A percentile compares a stretch with the other conserved stretches of the same genome.
These are phyloP conservation scores for Erythrobasidium hasegawianum DNA, from an alignment of 1,284 basidiomycete genomes.

Conservation along the genomic window DNA sequence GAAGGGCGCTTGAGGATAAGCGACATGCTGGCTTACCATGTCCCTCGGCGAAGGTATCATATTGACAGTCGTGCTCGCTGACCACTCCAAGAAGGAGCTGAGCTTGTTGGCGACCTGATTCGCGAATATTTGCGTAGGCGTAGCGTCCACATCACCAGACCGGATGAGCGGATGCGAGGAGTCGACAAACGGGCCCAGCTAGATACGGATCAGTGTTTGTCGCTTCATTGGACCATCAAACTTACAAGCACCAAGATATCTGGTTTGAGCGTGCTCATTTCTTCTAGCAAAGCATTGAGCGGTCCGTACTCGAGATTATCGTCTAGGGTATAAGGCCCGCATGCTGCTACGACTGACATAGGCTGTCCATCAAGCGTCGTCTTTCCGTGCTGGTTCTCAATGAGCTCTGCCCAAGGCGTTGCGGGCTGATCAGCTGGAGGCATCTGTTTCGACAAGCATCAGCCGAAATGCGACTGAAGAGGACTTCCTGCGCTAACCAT, in stretches of 20 bases:
- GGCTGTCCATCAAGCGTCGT: constrained; percentile 51
- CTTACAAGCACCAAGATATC: constrained; percentile 73
- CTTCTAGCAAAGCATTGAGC: constrained; percentile 61
- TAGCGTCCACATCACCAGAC: constrained; percentile 63
- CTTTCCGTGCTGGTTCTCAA: constrained; percentile 46
- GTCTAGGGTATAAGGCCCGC: constrained; percentile 78
- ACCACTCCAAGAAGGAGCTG: constrained; percentile 58
- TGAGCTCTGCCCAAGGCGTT: constrained; percentile 45
- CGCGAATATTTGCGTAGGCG: constrained; percentile 68
- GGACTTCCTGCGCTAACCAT: constrained; percentile 54
- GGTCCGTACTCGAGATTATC: constrained; percentile 70
- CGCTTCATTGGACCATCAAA: constrained; percentile 33
- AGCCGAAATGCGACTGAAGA: background rate
- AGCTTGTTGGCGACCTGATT: constrained; percentile 63
- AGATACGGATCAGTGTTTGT: constrained; percentile 11
- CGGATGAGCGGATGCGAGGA: constrained; percentile 67
- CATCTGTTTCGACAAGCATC: constrained; percentile 45
- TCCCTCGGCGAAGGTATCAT: constrained; percentile 80
- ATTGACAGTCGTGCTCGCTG: constrained; percentile 66
- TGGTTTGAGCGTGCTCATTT: constrained; percentile 62
- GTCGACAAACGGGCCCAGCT: constrained; percentile 90
- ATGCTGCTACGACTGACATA: constrained; percentile 65
- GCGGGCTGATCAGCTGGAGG: constrained; percentile 50
- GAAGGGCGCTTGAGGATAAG: constrained; percentile 81
- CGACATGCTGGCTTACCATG: constrained; percentile 70